Conservation (phyloP, 2,329 filamentous ascomycete species). For the Aspergillus pseudoterreus region DNA sequence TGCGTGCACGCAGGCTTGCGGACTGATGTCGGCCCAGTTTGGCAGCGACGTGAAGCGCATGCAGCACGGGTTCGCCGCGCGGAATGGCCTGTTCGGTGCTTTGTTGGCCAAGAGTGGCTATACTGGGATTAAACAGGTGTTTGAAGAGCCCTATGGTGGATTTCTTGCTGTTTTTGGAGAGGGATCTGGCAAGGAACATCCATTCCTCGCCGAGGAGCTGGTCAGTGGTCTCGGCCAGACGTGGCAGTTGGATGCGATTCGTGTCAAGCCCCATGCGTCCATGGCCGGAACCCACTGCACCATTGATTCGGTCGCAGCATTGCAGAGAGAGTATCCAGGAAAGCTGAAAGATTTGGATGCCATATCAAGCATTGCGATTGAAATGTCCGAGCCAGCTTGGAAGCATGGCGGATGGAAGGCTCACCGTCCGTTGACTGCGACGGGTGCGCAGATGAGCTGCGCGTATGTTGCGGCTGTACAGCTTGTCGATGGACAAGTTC, state of each 20-base stretch:
- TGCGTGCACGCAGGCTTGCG: slow-evolving; percentile 39
- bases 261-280: slow-evolving; percentile 25
- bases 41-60: slow-evolving; percentile 45
- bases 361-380: too few species aligned
- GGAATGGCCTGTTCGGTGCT: slow-evolving; percentile 41
- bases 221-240: slow-evolving; percentile 29
- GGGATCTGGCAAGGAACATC: slow-evolving; percentile 24
- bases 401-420: too few species aligned
- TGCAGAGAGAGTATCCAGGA: too few species aligned
- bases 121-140: slow-evolving; percentile 41
- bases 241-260: slow-evolving; percentile 36
- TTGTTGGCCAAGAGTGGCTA: slow-evolving; percentile 39
- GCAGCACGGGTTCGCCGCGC: slow-evolving; percentile 46
- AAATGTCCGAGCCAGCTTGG: too few species aligned
- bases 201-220: slow-evolving; percentile 25
- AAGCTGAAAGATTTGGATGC: too few species aligned
- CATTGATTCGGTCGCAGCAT: too few species aligned
- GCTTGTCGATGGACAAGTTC: too few species aligned
- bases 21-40: slow-evolving; percentile 43
- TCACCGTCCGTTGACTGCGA: too few species aligned
- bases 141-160: slow-evolving; percentile 41
- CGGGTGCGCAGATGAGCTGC: too few species aligned
- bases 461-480: too few species aligned
- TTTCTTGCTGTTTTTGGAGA: slow-evolving; percentile 40
- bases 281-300: too few species aligned